Evolutionary conservation across 2,329 filamentous ascomycete species (phyloP).

Genomic region (Hypoxylon sp.): DNA sequence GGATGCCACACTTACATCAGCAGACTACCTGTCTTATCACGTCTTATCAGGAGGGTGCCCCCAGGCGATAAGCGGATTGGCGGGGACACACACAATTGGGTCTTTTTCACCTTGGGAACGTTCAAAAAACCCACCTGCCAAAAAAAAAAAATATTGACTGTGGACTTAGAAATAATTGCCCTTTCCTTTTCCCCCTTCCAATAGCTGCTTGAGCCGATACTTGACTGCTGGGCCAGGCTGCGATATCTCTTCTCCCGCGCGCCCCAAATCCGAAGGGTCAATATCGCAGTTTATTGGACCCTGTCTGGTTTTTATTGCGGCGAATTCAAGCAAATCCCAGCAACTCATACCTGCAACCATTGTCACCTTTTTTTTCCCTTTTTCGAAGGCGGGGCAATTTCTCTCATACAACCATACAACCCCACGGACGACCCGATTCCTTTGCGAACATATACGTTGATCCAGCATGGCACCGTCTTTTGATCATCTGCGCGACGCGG

Average conservation of each 20-base stretch:
- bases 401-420: constrained; percentile 31
- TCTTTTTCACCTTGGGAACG: constrained; percentile 27
- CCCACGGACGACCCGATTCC: constrained; percentile 19
- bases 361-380: constrained; percentile 4
- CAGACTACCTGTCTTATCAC: constrained; percentile 7
- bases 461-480: constrained; percentile 92
- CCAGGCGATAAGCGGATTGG: constrained; percentile 32
- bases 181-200: constrained; percentile 8
- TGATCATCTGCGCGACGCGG: constrained; percentile 91
- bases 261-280: not conserved
- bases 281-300: not conserved
- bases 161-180: constrained; percentile 19
- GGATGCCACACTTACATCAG: constrained; percentile 16
- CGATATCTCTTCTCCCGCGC: not conserved
- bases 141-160: constrained; percentile 26
- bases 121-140: constrained; percentile 37
- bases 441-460: constrained; percentile 19
- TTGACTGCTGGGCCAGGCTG: not conserved
- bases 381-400: constrained; percentile 43
- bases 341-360: constrained; percentile 11
- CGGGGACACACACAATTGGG: constrained; percentile 45
- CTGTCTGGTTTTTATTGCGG: not conserved
- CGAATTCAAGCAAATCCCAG: not conserved
- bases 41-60: not conserved
- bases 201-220: constrained; percentile 12